Evolutionary conservation across 805 yeast genomes (phyloP), one percentile per base, ranked within the genome.

Genomic region (Myxozyma melibiosi): DNA sequence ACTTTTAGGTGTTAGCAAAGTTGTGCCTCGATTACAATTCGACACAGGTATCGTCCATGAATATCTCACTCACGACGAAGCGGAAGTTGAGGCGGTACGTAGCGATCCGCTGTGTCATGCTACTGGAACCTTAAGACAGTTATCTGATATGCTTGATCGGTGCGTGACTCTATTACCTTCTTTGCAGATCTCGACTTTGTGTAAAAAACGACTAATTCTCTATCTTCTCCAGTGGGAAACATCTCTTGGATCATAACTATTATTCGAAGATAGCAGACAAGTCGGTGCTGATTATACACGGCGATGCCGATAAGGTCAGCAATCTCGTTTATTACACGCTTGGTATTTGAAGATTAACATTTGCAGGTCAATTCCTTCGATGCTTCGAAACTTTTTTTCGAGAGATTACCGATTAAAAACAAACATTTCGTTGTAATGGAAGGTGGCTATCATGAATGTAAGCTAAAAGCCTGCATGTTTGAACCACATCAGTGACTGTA

Each of bases 241-340:
- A 69, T 3, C 66, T 74, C 37, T 58, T 65, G 25, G 67, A 69
- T 33, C 67, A 71, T 4, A 49, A 47, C 3, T 69, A 66, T 55
- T 65, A 66, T 35, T 45, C 52, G n/a, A 60, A 66, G 49, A 66
- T 66, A 30, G 67, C 68, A 13, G 68, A 73, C 44, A 63, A 67
- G 24, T 76, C 77, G n/a, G 57, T 73, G 14, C 63, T 72, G 27
- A 49, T 73, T 7, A 39, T 60, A 38, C 74, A 69, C 43, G 77
- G 76, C 27, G 55, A 62, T 24, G 66, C 31, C 4, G 72, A 69
- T 50, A 48, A 37, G 43, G 58, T 68, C 14, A 49, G 40, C 24
- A 37, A 27, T 31, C 24, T 44, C 22, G 25, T n/a, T 27, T 8
- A 6, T 30, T 5, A 33, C n/a, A n/a, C n/a, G n/a, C n/a, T n/a